Conservation (phyloP, 768 basidiomycete genomes). For the Leccinum pellstonianum region DNA sequence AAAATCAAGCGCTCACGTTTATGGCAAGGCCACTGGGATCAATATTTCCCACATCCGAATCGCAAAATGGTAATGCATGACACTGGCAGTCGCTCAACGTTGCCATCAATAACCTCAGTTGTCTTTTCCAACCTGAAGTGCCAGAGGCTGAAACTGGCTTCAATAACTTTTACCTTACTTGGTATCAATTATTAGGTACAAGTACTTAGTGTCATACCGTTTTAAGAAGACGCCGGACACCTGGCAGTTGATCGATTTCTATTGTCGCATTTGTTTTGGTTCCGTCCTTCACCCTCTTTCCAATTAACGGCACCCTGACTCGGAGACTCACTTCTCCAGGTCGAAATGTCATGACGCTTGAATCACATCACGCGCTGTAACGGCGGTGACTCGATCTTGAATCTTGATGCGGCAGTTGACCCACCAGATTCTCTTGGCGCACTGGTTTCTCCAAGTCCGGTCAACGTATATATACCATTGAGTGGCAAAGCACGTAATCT, state of each 20-base stretch:
- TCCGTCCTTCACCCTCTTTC: neutral
- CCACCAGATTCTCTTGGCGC: conserved; percentile 13
- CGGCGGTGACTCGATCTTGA: neutral
- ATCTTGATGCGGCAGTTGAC: neutral
- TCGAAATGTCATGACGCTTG: no score
- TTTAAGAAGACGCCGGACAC: neutral
- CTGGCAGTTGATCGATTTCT: no score
- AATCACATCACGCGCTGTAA: neutral
- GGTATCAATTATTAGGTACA: no score
- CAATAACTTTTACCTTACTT: no score
- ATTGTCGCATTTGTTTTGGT: conserved; percentile 4
- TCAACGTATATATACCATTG: conserved; percentile 3
- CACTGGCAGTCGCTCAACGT: no score
- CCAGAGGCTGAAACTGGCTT: no score
- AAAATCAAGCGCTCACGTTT: no score
- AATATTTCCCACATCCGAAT: no score
- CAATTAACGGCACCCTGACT: neutral
- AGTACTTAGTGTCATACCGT: neutral
- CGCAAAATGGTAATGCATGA: no score
- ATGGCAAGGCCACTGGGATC: no score
- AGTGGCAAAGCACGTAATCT: neutral
- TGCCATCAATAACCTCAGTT: no score
- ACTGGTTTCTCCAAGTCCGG: conserved; percentile 4
- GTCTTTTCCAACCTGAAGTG: no score
- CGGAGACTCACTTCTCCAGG: neutral